A percentile compares a stretch with the other conserved stretches of the same genome.
Evolutionary conservation across 805 yeast species (phyloP).

Genomic region (Pichia heedii): DNA sequence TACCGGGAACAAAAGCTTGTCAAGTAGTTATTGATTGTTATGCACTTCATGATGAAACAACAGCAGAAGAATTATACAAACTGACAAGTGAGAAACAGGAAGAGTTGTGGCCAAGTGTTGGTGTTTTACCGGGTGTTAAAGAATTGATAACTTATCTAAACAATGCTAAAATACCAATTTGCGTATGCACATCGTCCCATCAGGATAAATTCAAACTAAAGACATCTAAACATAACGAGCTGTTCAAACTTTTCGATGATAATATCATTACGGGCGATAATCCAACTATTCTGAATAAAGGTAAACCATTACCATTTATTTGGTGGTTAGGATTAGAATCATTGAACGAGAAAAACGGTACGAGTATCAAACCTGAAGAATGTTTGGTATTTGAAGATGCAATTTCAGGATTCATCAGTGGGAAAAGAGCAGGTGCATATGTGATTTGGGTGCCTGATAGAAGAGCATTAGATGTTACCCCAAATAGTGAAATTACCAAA

Average conservation of each 20-base stretch:
- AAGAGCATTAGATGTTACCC: slow-evolving; percentile 50
- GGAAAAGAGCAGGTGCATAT: slow-evolving; percentile 68
- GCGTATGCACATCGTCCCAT: slow-evolving; percentile 83
- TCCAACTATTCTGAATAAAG: slow-evolving; percentile 68
- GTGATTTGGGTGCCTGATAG: slow-evolving; percentile 95
- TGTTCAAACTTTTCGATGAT: slow-evolving; percentile 51
- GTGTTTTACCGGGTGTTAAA: slow-evolving; percentile 77
- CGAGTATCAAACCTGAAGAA: slow-evolving; percentile 57
- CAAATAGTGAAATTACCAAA: slow-evolving; percentile 38
- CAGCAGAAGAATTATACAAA: slow-evolving; percentile 54
- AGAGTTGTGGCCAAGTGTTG: slow-evolving; percentile 50
- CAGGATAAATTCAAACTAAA: slow-evolving; percentile 54
- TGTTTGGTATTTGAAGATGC: slow-evolving; percentile 94
- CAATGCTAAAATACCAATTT: slow-evolving; percentile 58
- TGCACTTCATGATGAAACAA: slow-evolving; percentile 43
- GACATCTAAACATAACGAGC: slow-evolving; percentile 53
- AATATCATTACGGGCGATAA: slow-evolving; percentile 88
- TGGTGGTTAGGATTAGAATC: slow-evolving; percentile 75
- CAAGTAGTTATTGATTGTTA: slow-evolving; percentile 58
- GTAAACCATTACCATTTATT: slow-evolving; percentile 91
- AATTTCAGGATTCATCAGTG: slow-evolving; percentile 81
- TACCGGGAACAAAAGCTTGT: slow-evolving; percentile 76
- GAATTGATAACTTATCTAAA: slow-evolving; percentile 53
- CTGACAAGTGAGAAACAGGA: slow-evolving; percentile 46
- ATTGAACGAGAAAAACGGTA: slow-evolving; percentile 45